Percentiles rank a stretch among this genome's conserved stretches.
Evolutionary conservation across 1,284 basidiomycete genomes (phyloP).

Genomic region (Polyporus tsugae): DNA sequence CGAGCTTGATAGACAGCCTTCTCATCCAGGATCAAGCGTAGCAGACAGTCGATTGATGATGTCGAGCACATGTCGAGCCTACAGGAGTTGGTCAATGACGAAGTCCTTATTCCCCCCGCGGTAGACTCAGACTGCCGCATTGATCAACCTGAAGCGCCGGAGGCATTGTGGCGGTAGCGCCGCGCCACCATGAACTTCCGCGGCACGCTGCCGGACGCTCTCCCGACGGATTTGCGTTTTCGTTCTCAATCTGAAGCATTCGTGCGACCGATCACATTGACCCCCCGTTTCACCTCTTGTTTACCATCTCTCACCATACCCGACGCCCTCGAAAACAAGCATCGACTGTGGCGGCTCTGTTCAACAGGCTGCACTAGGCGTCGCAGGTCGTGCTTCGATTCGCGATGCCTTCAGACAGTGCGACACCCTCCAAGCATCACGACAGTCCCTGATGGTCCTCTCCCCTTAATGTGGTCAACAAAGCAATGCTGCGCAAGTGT

Average conservation of each 20-base stretch:
- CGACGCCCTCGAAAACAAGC: not conserved
- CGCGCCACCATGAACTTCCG: slow-evolving; percentile 3
- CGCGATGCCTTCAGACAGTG: not conserved
- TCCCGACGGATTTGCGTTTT: not conserved
- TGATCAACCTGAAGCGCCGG: slow-evolving; percentile 8
- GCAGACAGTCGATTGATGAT: slow-evolving; percentile 15
- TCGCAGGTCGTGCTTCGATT: not conserved
- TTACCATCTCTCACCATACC: not conserved
- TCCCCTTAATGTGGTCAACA: not conserved
- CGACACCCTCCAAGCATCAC: not conserved
- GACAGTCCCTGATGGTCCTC: not conserved
- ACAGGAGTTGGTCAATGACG: not conserved
- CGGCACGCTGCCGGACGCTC: not conserved
- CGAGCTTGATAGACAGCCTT: slow-evolving; percentile 12
- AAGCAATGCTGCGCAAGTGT: not conserved
- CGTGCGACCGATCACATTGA: not conserved
- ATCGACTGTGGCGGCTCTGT: not conserved
- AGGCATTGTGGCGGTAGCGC: not conserved
- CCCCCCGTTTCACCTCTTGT: not conserved
- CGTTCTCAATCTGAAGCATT: not conserved
- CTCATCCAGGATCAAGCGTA: not conserved
- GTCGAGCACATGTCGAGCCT: not conserved
- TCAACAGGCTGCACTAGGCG: not conserved
- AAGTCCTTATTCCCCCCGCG: not conserved
- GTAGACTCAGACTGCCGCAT: not conserved